Percentiles rank a stretch among this genome's conserved stretches.
These are phyloP conservation scores for Fusarium brachygibbosum DNA, from an alignment of 2,329 filamentous ascomycete species.

Conservation along the genomic window DNA sequence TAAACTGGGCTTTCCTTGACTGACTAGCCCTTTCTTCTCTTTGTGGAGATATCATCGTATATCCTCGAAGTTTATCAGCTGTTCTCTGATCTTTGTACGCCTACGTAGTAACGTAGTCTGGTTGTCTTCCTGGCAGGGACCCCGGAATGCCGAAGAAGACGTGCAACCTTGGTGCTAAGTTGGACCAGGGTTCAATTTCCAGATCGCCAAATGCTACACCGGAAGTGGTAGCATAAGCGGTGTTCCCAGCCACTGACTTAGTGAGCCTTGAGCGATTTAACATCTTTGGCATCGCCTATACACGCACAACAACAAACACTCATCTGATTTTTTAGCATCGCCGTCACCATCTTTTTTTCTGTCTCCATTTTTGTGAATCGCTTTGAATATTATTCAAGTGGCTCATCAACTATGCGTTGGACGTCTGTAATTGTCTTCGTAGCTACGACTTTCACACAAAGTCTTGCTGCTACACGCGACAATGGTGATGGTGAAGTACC, in stretches of 20 bases:
- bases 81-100: too few relatives aligned
- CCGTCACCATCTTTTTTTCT: background rate
- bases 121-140: too few relatives aligned
- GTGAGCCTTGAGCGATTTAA: background rate
- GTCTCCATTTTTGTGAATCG: accelerated
- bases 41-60: too few relatives aligned
- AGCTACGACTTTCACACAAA: background rate
- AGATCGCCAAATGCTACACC: background rate
- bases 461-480: background rate
- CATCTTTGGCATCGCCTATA: background rate
- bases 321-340: background rate
- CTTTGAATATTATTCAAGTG: background rate
- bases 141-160: too few relatives aligned
- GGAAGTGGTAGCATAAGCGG: background rate
- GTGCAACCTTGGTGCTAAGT: background rate
- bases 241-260: background rate
- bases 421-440: constrained; percentile 1
- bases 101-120: too few relatives aligned
- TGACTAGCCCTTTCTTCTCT: too few relatives aligned
- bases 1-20: too few relatives aligned
- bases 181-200: background rate
- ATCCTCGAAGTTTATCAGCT: too few relatives aligned
- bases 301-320: background rate
- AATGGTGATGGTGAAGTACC: constrained; percentile 16
- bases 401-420: constrained; percentile 2